Conservation (phyloP, 805 yeast genomes). For the Pichia rugopelliculosa region DNA sequence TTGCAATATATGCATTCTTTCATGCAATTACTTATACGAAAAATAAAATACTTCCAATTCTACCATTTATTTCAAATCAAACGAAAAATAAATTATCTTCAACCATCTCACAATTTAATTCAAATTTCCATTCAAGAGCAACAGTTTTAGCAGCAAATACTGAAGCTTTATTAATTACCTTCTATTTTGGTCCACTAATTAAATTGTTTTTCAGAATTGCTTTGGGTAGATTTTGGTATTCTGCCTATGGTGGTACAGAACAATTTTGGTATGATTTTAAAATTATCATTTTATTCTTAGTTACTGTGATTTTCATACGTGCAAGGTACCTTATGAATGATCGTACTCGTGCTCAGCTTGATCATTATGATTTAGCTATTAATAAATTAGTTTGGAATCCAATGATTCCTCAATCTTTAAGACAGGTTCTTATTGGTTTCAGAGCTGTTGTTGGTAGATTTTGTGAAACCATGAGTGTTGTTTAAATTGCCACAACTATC, state of each 20-base stretch:
- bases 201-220: conserved; percentile 28
- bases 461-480: conserved; percentile 13
- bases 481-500: not conserved
- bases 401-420: conserved; percentile 29
- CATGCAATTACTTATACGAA: conserved; percentile 56
- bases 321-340: conserved; percentile 51
- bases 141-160: conserved; percentile 38
- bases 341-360: conserved; percentile 43
- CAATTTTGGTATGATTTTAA: conserved; percentile 23
- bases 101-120: conserved; percentile 29
- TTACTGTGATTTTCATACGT: conserved; percentile 50
- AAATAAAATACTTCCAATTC: conserved; percentile 44
- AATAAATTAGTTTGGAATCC: conserved; percentile 32
- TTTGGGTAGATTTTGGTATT: conserved; percentile 29
- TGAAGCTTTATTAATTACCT: conserved; percentile 37
- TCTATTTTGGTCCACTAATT: conserved; percentile 34
- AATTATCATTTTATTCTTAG: conserved; percentile 33
- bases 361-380: conserved; percentile 37
- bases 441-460: conserved; percentile 9
- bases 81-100: conserved; percentile 22
- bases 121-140: conserved; percentile 35
- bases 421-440: conserved; percentile 7
- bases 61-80: conserved; percentile 30
- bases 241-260: conserved; percentile 11
- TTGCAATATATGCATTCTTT: conserved; percentile 55